Conservation (phyloP, 129 eudicot species). For the Rutidosis leptorrhynchoides region DNA sequence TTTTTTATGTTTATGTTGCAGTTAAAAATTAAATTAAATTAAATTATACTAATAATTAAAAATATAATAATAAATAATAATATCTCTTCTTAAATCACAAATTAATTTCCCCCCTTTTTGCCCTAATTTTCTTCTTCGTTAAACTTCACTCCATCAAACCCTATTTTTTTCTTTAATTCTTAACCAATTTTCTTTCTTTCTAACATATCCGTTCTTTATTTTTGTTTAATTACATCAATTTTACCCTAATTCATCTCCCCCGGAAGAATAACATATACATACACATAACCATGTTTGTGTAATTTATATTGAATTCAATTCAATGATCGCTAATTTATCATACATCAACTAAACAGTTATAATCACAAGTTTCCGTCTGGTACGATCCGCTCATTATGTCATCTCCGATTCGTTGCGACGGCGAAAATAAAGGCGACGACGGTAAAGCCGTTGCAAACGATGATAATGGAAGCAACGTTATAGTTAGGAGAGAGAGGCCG, state of each 20-base stretch:
- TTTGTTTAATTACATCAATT: slow-evolving; percentile 1
- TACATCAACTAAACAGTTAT: slow-evolving; percentile 29
- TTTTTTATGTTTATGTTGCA: no score
- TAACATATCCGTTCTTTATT: slow-evolving; percentile 11
- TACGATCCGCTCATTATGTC: slow-evolving; percentile 59
- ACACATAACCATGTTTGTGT: not conserved
- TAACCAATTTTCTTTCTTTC: slow-evolving; percentile 13
- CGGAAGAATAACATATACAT: not conserved
- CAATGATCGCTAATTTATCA: slow-evolving; percentile 45
- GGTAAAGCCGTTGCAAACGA: slow-evolving; percentile 11
- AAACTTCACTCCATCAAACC: slow-evolving; percentile 23
- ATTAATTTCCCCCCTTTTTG: slow-evolving; percentile 18
- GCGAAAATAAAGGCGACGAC: slow-evolving; percentile 11
- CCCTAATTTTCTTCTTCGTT: slow-evolving; percentile 18
- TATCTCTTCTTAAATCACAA: not conserved
- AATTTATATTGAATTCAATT: slow-evolving; percentile 38
- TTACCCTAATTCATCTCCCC: slow-evolving; percentile 3
- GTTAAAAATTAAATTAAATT: no score
- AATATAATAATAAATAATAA: no score
- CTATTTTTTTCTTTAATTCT: slow-evolving; percentile 18
- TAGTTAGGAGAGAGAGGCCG: slow-evolving; percentile 84
- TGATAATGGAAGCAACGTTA: slow-evolving; percentile 19
- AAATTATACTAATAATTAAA: no score
- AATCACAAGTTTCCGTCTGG: slow-evolving; percentile 17
- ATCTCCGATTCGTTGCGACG: slow-evolving; percentile 54